phyloP scores from a whole-genome alignment of 805 yeast genomes.

The Metahyphopichia silvanorum region DNA sequence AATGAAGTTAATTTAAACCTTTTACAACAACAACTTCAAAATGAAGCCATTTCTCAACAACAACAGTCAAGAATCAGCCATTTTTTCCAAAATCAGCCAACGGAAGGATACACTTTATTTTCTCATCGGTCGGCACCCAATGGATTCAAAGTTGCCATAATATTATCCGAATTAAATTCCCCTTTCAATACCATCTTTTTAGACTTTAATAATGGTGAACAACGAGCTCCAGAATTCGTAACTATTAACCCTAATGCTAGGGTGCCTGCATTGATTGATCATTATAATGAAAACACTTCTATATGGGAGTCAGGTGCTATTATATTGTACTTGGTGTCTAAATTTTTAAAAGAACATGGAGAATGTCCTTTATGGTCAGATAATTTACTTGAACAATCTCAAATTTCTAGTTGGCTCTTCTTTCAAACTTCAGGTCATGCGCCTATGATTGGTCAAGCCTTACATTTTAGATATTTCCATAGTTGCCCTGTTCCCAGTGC shows the following conservation, averaged over 20 bases:
- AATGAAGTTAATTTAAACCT: constrained; percentile 39
- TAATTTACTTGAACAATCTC: constrained; percentile 74
- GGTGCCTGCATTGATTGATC: constrained; percentile 92
- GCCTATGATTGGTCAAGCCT: constrained; percentile 97
- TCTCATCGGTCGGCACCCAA: constrained; percentile 87
- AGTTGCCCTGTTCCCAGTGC: constrained; percentile 83
- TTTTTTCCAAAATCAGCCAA: constrained; percentile 74
- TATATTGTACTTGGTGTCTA: constrained; percentile 74
- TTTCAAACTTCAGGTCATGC: constrained; percentile 97
- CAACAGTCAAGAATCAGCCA: constrained; percentile 60
- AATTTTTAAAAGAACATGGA: constrained; percentile 59
- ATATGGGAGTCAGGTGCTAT: constrained; percentile 97
- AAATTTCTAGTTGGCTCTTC: constrained; percentile 83
- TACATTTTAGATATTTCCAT: constrained; percentile 91
- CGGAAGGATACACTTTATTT: constrained; percentile 81
- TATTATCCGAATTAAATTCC: constrained; percentile 77
- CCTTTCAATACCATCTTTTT: constrained; percentile 77
- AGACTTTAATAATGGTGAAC: constrained; percentile 87
- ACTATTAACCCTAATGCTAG: constrained; percentile 95
- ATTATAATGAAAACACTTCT: constrained; percentile 71
- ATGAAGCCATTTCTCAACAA: constrained; percentile 37
- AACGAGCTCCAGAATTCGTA: constrained; percentile 89
- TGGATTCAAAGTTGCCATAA: constrained; percentile 93
- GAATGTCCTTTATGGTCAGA: constrained; percentile 78
- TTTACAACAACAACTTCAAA: constrained; percentile 44